Evolutionary conservation across 2,329 filamentous ascomycete genomes (phyloP).

Genomic region (Hymenoscyphus salicellus): DNA sequence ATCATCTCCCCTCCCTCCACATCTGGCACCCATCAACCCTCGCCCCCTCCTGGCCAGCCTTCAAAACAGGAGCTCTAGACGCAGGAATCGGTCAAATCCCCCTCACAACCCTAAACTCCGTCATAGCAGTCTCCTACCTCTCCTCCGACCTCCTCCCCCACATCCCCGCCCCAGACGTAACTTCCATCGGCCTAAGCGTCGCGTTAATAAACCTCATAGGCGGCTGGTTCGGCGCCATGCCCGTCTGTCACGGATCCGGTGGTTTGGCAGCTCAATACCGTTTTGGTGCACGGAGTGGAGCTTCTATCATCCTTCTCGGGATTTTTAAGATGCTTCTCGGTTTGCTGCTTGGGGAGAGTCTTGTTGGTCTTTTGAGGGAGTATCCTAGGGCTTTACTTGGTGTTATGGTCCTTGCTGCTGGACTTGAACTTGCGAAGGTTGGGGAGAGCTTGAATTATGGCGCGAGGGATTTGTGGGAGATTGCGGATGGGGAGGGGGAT

Average conservation of each 20-base stretch:
- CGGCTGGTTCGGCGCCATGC: conserved; percentile 94
- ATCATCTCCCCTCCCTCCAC: conserved; percentile 49
- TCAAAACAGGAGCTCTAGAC: conserved; percentile 54
- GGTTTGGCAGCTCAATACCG: conserved; percentile 87
- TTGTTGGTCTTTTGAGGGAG: conserved; percentile 65
- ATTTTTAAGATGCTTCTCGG: conserved; percentile 73
- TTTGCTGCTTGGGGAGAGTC: conserved; percentile 67
- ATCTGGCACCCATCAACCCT: conserved; percentile 58
- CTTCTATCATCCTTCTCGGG: conserved; percentile 78
- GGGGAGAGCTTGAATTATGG: conserved; percentile 80
- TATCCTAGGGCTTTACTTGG: conserved; percentile 79
- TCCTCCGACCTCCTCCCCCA: conserved; percentile 73
- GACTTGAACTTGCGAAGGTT: conserved; percentile 81
- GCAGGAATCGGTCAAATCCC: conserved; percentile 74
- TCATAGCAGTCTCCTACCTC: conserved; percentile 81
- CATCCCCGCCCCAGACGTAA: conserved; percentile 66
- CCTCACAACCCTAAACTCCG: conserved; percentile 86
- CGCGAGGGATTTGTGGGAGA: conserved; percentile 57
- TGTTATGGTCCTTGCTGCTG: conserved; percentile 86
- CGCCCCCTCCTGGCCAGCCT: conserved; percentile 45
- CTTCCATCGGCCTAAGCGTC: conserved; percentile 76
- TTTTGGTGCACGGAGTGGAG: conserved; percentile 85
- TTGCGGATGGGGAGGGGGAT: conserved; percentile 41
- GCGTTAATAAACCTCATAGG: conserved; percentile 78
- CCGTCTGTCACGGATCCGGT: conserved; percentile 88